phyloP scores from a whole-genome alignment of 371 early-diverging fungal species.

The Funneliformis caledonium region DNA sequence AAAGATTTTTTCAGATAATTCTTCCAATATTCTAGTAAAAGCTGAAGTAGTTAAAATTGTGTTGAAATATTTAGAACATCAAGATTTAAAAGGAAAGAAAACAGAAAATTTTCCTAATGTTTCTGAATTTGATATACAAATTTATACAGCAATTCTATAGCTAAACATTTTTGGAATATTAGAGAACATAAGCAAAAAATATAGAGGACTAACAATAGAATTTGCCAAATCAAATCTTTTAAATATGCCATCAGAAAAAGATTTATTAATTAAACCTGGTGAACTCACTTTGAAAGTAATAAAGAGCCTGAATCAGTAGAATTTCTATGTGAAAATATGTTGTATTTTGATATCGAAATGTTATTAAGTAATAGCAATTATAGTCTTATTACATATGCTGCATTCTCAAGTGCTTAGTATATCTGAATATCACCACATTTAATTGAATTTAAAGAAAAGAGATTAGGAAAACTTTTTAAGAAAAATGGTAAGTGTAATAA shows the following conservation, averaged over 20 bases:
- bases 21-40: background rate
- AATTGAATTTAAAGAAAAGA: constrained; percentile 26
- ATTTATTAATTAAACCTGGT: constrained; percentile 70
- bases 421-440: constrained; percentile 88
- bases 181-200: constrained; percentile 64
- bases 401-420: constrained; percentile 82
- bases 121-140: constrained; percentile 56
- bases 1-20: constrained; percentile 49
- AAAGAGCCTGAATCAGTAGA: constrained; percentile 26
- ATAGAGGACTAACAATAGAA: constrained; percentile 55
- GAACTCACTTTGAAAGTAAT: constrained; percentile 79
- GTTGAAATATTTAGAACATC: constrained; percentile 59
- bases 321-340: constrained; percentile 63
- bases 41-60: constrained; percentile 54
- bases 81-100: constrained; percentile 70
- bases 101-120: constrained; percentile 55
- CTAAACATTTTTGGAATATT: constrained; percentile 82
- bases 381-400: constrained; percentile 78
- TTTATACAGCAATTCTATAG: constrained; percentile 66
- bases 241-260: background rate
- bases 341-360: constrained; percentile 93
- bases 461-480: background rate
- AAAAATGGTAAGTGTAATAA: background rate
- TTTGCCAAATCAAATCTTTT: constrained; percentile 48
- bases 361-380: constrained; percentile 49